These are phyloP conservation scores for Datura wrightii DNA, from an alignment of 257 asterid species.

Conservation along the genomic window DNA sequence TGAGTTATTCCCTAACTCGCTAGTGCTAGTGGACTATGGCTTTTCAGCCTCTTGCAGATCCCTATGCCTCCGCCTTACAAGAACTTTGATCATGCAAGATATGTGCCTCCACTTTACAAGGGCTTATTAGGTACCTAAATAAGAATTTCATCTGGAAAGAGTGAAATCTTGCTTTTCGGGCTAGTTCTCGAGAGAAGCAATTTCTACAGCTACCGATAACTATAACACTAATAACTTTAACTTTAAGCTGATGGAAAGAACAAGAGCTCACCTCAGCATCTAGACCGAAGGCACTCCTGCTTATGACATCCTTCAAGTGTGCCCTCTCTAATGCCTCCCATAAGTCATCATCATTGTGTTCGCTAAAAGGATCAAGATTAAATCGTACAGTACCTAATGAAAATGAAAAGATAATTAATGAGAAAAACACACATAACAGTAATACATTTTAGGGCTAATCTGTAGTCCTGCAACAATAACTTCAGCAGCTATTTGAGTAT, in stretches of 20 bases:
- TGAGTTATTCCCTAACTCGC: background rate
- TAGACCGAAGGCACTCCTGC: conserved; percentile 68
- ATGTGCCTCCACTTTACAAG: background rate
- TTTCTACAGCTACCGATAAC: background rate
- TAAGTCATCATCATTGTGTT: conserved; percentile 76
- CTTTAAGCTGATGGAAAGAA: conserved; percentile 24
- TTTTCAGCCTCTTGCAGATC: conserved; percentile 31
- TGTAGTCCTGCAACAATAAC: background rate
- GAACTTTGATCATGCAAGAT: background rate
- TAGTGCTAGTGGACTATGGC: conserved; percentile 12
- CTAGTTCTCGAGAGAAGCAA: background rate
- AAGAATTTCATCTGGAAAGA: background rate
- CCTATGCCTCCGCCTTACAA: background rate
- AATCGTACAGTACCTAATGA: conserved; percentile 72
- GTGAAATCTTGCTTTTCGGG: background rate
- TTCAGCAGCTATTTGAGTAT: background rate
- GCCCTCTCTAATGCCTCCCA: conserved; percentile 95
- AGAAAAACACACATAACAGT: background rate
- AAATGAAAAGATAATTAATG: background rate
- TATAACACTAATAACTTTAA: background rate
- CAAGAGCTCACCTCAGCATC: conserved; percentile 73
- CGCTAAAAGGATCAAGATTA: conserved; percentile 88
- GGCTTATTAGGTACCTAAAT: conserved; percentile 13
- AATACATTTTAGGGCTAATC: background rate
- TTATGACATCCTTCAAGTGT: conserved; percentile 75